Base-by-base conservation (phyloP, 257 asterid species). In the Thymus mandschuricus region DNA sequence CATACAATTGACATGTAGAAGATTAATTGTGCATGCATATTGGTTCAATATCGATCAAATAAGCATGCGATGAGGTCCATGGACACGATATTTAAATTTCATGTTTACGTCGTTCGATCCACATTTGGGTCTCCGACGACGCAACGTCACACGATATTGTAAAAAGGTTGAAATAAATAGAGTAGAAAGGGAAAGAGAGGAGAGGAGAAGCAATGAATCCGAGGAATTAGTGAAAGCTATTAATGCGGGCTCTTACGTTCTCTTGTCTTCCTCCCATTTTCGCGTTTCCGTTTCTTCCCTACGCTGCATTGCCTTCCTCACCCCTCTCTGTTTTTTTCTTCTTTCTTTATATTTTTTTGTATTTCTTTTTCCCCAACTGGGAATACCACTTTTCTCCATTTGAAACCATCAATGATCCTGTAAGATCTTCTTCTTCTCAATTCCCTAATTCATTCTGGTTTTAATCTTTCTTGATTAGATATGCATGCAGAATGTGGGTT, bases 191-290 rank as follows among this genome's bases (percentile, higher is more conserved):
- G 21, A 21, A 21, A 21, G 21, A 21, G 21, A 21, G 21, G 21
- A 66, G 66, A 48, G 86, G 84, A 79, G 10, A 40, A 71, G 75
- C 85, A 64, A 79, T 71, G 59, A 73, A 71, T 69, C 68, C 86
- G 86, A 78, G 50, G 77, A 72, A 81, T 74, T 70, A 56, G 82
- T 81, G 91, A 82, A 76, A 66, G 62, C 29, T 52, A 76, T 76
- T 65, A 70, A 66, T 72, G 41, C 61, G 10, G 72, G 74, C 29
- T 60, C 30, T 71, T 52, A 30, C 76, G 38, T 58, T 71, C 68
- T 45, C 57, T 58, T 58, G 27, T 15, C 30, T 15, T 50, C 57
- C 54, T 58, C 64, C 27, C 64, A 58, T 5, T 58, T 57, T 58
- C 64, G 30, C 41, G 38, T 56, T 54, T 56, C 66, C 48, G 41